Evolutionary conservation across 805 yeast species (phyloP).

Genomic region (Wickerhamomyces strasburgensis): DNA sequence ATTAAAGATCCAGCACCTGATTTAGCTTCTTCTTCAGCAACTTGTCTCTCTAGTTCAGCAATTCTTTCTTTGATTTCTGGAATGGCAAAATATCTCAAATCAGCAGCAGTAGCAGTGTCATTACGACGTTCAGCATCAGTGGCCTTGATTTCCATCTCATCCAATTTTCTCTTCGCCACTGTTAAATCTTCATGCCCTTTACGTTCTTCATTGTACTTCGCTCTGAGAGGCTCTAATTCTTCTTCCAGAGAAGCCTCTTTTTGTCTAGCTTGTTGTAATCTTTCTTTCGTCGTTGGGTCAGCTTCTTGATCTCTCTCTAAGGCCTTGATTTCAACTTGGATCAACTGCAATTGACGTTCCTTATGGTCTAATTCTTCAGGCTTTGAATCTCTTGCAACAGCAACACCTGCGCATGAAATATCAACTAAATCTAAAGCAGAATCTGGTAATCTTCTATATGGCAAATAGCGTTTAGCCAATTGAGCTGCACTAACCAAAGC

Average conservation of each 20-base stretch:
- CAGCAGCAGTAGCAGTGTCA: slow-evolving; percentile 93
- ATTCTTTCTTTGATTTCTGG: slow-evolving; percentile 84
- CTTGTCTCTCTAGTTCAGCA: slow-evolving; percentile 65
- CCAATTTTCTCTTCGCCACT: slow-evolving; percentile 81
- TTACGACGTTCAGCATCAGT: slow-evolving; percentile 95
- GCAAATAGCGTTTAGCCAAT: slow-evolving; percentile 87
- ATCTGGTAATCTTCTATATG: slow-evolving; percentile 94
- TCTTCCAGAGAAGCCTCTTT: slow-evolving; percentile 82
- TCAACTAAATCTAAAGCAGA: slow-evolving; percentile 95
- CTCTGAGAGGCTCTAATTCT: slow-evolving; percentile 77
- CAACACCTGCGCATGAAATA: slow-evolving; percentile 95
- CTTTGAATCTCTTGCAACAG: slow-evolving; percentile 96
- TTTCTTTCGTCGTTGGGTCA: slow-evolving; percentile 74
- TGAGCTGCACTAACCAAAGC: slow-evolving; percentile 94
- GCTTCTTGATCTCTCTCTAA: slow-evolving; percentile 93
- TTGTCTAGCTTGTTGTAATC: slow-evolving; percentile 73
- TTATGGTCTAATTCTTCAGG: slow-evolving; percentile 94
- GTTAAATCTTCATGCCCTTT: slow-evolving; percentile 89
- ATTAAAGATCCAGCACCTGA: slow-evolving; percentile 61
- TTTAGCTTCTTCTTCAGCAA: slow-evolving; percentile 68
- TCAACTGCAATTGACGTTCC: slow-evolving; percentile 85
- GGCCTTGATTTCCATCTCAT: slow-evolving; percentile 90
- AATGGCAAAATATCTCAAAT: slow-evolving; percentile 92
- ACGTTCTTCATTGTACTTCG: slow-evolving; percentile 79
- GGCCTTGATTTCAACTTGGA: slow-evolving; percentile 95